Conservation (phyloP, 2,329 filamentous ascomycete species). For the Botrytis tulipae region DNA sequence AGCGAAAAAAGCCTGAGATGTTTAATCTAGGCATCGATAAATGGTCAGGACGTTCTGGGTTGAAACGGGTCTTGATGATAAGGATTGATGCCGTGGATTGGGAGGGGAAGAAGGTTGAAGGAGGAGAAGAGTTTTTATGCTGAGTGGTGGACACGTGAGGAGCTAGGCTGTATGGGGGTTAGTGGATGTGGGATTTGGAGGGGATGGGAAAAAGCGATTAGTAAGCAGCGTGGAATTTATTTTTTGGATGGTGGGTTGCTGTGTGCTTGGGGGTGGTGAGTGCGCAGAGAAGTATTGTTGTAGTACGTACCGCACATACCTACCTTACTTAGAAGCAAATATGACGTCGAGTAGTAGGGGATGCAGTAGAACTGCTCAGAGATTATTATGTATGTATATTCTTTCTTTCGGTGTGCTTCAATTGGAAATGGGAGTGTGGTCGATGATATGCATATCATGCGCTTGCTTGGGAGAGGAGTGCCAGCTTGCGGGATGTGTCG, state of each 20-base stretch:
- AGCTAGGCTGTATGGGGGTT: background rate
- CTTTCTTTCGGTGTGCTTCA: background rate
- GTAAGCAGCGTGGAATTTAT: background rate
- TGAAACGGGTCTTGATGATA: conserved; percentile 83
- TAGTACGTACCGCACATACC: background rate
- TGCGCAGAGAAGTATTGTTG: background rate
- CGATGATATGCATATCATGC: background rate
- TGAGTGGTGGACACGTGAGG: background rate
- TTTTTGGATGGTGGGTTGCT: conserved; percentile 1
- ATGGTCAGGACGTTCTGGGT: conserved; percentile 85
- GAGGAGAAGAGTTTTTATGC: conserved; percentile 13
- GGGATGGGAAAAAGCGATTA: background rate
- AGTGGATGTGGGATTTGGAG: background rate
- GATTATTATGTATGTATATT: conserved; percentile 13
- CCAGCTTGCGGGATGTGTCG: background rate
- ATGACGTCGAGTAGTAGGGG: conserved; percentile 20
- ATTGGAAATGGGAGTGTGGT: background rate
- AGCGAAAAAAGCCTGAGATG: conserved; percentile 92
- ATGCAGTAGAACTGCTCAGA: conserved; percentile 15
- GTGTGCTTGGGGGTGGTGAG: background rate
- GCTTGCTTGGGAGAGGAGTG: background rate
- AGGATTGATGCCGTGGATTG: conserved; percentile 74
- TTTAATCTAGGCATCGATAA: conserved; percentile 82
- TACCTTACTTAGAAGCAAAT: background rate
- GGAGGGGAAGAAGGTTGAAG: background rate